A percentile compares a stretch with the other conserved stretches of the same genome.
These are phyloP conservation scores for Gnaphalium uliginosum DNA, from an alignment of 129 eudicot genomes.

Conservation along the genomic window DNA sequence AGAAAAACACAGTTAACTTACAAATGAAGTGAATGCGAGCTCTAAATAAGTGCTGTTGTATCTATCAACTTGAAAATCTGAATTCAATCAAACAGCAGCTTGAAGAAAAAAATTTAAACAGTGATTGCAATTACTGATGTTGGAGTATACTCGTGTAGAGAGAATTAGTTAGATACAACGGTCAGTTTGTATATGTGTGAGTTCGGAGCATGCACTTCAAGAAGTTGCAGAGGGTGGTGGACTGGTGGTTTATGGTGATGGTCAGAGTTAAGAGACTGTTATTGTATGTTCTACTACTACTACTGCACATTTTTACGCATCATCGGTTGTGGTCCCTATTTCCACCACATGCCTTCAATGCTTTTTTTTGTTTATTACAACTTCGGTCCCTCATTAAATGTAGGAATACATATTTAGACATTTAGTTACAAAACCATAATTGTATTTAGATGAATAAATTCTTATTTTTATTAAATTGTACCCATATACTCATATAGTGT, in stretches of 20 bases:
- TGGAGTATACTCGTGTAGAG: background rate
- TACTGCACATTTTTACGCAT: slow-evolving; percentile 34
- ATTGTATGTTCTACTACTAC: slow-evolving; percentile 20
- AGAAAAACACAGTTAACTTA: slow-evolving; percentile 14
- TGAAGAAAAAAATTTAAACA: background rate
- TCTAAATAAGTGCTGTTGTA: slow-evolving; percentile 10
- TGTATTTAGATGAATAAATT: too few relatives aligned
- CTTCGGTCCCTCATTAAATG: slow-evolving; percentile 14
- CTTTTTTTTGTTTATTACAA: slow-evolving; percentile 3
- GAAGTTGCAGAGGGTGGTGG: slow-evolving; percentile 26
- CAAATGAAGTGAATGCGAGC: slow-evolving; percentile 24
- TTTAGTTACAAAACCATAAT: background rate
- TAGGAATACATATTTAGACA: background rate
- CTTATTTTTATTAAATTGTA: too few relatives aligned
- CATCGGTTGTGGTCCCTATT: slow-evolving; percentile 38
- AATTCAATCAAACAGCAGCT: slow-evolving; percentile 3
- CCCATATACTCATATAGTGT: too few relatives aligned
- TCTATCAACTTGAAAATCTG: background rate
- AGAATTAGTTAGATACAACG: slow-evolving; percentile 9
- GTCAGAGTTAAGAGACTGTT: slow-evolving; percentile 22
- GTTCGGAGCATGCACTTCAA: slow-evolving; percentile 26
- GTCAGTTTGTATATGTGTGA: slow-evolving; percentile 3
- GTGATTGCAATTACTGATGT: background rate
- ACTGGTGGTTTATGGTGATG: slow-evolving; percentile 21
- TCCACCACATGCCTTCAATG: slow-evolving; percentile 15